Conservation (phyloP, 192 early-diverging fungal genomes). For the Coemansia sp. region DNA sequence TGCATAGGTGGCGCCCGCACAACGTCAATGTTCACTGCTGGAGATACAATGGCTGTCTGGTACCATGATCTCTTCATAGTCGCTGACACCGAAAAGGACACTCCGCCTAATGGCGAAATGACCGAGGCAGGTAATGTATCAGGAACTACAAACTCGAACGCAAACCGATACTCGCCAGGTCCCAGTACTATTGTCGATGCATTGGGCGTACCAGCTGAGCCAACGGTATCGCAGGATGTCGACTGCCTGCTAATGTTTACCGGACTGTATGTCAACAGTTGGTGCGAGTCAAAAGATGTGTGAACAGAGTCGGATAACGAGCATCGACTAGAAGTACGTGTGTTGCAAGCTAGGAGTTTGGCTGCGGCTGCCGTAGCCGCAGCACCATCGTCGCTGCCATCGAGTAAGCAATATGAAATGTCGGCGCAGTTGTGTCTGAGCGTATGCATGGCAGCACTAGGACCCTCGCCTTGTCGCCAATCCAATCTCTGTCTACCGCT, state of each 20-base stretch:
- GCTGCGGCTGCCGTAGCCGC: slow-evolving; percentile 15
- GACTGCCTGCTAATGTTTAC: background rate
- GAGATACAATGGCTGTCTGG: slow-evolving; percentile 4
- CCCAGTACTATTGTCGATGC: slow-evolving; percentile 1
- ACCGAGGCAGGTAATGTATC: slow-evolving; percentile 35
- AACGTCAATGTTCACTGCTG: slow-evolving; percentile 20
- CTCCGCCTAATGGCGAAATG: slow-evolving; percentile 25
- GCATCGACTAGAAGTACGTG: slow-evolving; percentile 6
- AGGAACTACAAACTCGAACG: slow-evolving; percentile 45
- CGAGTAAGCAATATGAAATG: slow-evolving; percentile 24
- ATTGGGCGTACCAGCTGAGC: background rate
- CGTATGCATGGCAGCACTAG: slow-evolving; percentile 27
- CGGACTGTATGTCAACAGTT: background rate
- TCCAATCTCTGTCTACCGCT: slow-evolving; percentile 35
- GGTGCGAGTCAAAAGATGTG: background rate
- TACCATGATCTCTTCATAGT: slow-evolving; percentile 24
- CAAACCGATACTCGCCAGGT: slow-evolving; percentile 43
- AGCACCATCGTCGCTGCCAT: slow-evolving; percentile 3
- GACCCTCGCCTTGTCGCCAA: slow-evolving; percentile 37
- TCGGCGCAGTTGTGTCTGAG: slow-evolving; percentile 22
- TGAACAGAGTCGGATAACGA: slow-evolving; percentile 6
- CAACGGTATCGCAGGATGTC: background rate
- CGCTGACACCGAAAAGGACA: slow-evolving; percentile 22
- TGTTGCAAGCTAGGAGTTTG: background rate
- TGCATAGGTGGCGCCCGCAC: slow-evolving; percentile 22